Conservation (phyloP, 345 rosid genomes). For the Brassica cretica region DNA sequence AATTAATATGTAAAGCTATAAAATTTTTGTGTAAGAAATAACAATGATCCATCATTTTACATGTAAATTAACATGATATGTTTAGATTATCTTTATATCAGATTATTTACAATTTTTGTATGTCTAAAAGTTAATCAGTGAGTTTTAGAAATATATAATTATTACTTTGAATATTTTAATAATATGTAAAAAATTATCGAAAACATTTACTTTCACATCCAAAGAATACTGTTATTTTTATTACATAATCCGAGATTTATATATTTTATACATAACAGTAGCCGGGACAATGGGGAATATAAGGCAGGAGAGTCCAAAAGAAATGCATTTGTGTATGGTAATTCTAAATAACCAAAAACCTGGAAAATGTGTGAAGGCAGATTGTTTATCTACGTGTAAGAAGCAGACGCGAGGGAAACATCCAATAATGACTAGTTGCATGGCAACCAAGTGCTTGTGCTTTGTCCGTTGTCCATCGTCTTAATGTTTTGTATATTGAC, state of each 20-base stretch:
- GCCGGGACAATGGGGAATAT: not conserved
- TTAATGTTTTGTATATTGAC: not conserved
- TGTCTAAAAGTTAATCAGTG: not conserved
- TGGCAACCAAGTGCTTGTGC: not conserved
- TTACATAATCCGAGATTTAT: not conserved
- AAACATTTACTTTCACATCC: not conserved
- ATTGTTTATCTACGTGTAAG: not conserved
- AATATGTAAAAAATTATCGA: not conserved
- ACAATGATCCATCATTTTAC: not conserved
- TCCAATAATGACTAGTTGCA: not conserved
- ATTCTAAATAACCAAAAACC: not conserved
- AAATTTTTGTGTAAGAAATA: not conserved
- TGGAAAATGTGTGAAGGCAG: not conserved
- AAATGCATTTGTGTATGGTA: not conserved
- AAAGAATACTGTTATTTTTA: not conserved
- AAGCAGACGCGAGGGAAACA: not conserved
- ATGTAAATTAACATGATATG: not conserved
- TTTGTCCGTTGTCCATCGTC: not conserved
- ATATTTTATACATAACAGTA: not conserved
- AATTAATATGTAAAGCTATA: not conserved
- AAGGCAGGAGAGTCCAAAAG: not conserved
- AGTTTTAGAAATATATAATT: not conserved
- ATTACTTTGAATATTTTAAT: not conserved
- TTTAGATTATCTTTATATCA: not conserved
- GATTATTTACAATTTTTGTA: not conserved